Percentiles rank a stretch among this genome's conserved stretches.
phyloP scores from a whole-genome alignment of 352 stramenopile genomes.

The Phytophthora gonapodyides region DNA sequence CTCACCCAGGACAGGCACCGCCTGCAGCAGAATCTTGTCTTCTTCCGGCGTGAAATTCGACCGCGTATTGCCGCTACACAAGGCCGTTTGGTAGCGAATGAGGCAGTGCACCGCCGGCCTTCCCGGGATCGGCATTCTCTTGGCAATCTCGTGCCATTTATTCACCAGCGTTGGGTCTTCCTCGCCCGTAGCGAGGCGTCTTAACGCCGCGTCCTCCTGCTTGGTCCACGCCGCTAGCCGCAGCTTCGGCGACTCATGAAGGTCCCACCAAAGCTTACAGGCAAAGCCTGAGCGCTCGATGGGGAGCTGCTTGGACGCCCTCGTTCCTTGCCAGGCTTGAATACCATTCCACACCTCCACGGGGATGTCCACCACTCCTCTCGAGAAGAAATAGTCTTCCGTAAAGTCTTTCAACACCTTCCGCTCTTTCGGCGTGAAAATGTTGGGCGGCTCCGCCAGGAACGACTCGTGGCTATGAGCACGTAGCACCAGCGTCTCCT shows the following conservation, averaged over 20 bases:
- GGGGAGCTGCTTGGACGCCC: slow-evolving; percentile 31
- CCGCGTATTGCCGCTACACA: slow-evolving; percentile 48
- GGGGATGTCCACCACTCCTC: slow-evolving; percentile 32
- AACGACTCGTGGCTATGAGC: slow-evolving; percentile 67
- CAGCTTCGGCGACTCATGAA: slow-evolving; percentile 63
- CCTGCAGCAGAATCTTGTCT: slow-evolving; percentile 52
- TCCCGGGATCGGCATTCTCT: slow-evolving; percentile 47
- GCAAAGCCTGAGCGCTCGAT: slow-evolving; percentile 70
- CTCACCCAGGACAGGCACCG: slow-evolving; percentile 72
- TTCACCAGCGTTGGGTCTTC: slow-evolving; percentile 49
- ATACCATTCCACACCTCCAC: slow-evolving; percentile 57
- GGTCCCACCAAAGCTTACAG: slow-evolving; percentile 76
- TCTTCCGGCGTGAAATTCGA: slow-evolving; percentile 55
- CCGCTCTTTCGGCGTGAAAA: slow-evolving; percentile 67
- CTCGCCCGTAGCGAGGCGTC: slow-evolving; percentile 45
- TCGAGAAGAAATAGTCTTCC: slow-evolving; percentile 30
- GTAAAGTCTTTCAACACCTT: slow-evolving; percentile 59
- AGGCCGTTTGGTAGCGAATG: slow-evolving; percentile 57
- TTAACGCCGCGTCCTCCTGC: slow-evolving; percentile 48
- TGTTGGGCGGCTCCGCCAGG: slow-evolving; percentile 42
- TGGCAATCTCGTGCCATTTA: slow-evolving; percentile 54
- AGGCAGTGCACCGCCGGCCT: slow-evolving; percentile 61
- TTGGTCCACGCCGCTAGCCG: slow-evolving; percentile 63
- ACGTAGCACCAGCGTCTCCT: slow-evolving; percentile 55
- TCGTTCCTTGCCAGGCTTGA: slow-evolving; percentile 38